A percentile compares a stretch with the other conserved stretches of the same genome.
phyloP scores from a whole-genome alignment of 768 basidiomycete species.

The Gymnopilus dilepis region DNA sequence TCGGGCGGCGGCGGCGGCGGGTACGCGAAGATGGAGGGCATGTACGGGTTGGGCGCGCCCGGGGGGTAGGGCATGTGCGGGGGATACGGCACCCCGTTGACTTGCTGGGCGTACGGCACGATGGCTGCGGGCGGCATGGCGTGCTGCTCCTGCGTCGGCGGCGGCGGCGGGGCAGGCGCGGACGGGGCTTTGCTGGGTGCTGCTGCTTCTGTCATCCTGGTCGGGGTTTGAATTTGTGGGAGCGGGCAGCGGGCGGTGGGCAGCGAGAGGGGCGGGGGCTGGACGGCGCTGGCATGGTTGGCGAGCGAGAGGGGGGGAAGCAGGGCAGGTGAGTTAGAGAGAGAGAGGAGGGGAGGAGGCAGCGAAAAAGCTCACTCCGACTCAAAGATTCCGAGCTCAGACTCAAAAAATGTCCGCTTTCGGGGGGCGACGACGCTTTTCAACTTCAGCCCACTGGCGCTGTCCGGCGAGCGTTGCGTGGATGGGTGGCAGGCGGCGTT shows the following conservation, averaged over 20 bases:
- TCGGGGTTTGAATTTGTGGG: constrained; percentile 34
- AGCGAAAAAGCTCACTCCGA: constrained; percentile 51
- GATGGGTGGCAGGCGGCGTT: too few species aligned
- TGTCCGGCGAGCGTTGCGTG: too few species aligned
- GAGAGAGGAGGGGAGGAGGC: constrained; percentile 24
- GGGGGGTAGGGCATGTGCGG: constrained; percentile 23
- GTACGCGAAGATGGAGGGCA: constrained; percentile 46
- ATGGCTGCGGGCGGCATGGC: constrained; percentile 39
- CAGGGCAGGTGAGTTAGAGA: constrained; percentile 14
- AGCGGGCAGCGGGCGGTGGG: background rate
- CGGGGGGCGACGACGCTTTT: constrained; percentile 9
- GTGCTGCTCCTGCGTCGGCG: constrained; percentile 36
- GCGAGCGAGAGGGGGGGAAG: constrained; percentile 15
- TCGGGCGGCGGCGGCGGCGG: constrained; percentile 50
- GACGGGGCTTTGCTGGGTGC: too few species aligned
- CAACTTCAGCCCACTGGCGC: constrained; percentile 12
- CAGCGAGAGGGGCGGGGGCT: background rate
- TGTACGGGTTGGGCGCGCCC: constrained; percentile 41
- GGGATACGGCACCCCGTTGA: constrained; percentile 35
- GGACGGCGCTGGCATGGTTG: constrained; percentile 13
- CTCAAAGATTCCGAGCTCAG: constrained; percentile 53
- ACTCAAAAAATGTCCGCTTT: constrained; percentile 37
- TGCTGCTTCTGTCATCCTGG: constrained; percentile 39
- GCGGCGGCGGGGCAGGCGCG: too few species aligned
- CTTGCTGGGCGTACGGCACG: constrained; percentile 37